These are phyloP conservation scores for Solanum ahanhuiri DNA, from an alignment of 257 asterid species.

Conservation along the genomic window DNA sequence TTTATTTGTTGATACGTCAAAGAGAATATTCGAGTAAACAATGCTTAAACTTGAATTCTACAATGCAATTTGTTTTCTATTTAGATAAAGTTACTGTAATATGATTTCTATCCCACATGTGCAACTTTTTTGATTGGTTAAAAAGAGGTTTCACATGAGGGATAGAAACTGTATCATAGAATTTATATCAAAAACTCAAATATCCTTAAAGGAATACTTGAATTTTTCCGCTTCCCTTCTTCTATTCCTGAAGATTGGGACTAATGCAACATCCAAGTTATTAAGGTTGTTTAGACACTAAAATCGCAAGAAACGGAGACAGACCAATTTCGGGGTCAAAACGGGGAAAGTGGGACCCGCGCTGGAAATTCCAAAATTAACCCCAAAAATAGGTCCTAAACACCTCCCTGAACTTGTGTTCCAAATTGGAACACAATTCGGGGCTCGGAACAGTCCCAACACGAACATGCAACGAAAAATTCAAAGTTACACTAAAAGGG, in stretches of 20 bases:
- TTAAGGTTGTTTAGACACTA: too few relatives aligned
- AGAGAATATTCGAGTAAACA: background rate
- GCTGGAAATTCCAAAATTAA: too few relatives aligned
- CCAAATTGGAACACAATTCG: too few relatives aligned
- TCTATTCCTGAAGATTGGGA: background rate
- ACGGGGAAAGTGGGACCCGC: too few relatives aligned
- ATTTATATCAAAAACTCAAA: background rate
- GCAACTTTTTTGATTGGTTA: background rate
- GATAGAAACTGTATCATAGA: background rate
- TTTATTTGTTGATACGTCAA: background rate
- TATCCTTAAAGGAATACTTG: background rate
- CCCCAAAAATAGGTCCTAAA: too few relatives aligned
- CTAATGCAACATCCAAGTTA: background rate
- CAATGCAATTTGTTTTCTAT: background rate
- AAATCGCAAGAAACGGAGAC: too few relatives aligned
- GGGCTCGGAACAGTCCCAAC: too few relatives aligned
- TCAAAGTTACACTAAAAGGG: too few relatives aligned
- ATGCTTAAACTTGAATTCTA: background rate
- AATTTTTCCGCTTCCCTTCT: background rate
- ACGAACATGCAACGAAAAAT: too few relatives aligned
- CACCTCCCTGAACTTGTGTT: too few relatives aligned
- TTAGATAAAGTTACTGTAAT: background rate
- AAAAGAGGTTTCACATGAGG: background rate
- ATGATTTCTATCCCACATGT: background rate
- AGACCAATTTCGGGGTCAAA: too few relatives aligned